phyloP scores from a whole-genome alignment of 805 yeast species.

The Nakazawaea anatomiae region DNA sequence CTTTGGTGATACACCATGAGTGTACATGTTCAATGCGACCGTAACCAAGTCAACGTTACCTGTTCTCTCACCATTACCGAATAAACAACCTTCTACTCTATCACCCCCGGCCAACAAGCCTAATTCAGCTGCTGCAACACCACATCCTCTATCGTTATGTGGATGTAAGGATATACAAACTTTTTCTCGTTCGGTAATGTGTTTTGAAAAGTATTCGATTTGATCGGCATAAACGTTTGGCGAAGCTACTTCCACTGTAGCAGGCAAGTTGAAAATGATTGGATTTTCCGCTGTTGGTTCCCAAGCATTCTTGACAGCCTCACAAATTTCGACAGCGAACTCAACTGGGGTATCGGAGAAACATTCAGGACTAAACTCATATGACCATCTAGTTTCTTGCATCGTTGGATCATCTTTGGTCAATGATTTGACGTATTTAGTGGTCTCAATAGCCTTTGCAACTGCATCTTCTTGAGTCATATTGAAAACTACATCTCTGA shows the following conservation, averaged over 20 bases:
- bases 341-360: constrained; percentile 72
- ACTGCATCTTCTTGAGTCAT: constrained; percentile 67
- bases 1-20: constrained; percentile 69
- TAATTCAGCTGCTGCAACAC: constrained; percentile 77
- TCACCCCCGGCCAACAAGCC: constrained; percentile 82
- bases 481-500: constrained; percentile 70
- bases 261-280: constrained; percentile 73
- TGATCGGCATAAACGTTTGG: constrained; percentile 80
- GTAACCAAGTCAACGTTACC: constrained; percentile 79
- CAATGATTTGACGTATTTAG: constrained; percentile 58
- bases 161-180: constrained; percentile 66
- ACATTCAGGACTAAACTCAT: constrained; percentile 75
- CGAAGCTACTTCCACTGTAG: constrained; percentile 72
- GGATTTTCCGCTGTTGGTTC: constrained; percentile 72
- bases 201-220: constrained; percentile 64
- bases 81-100: constrained; percentile 78
- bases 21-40: constrained; percentile 71
- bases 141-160: constrained; percentile 80
- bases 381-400: constrained; percentile 61
- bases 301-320: constrained; percentile 76
- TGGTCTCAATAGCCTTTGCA: constrained; percentile 63
- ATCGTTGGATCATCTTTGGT: constrained; percentile 70
- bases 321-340: constrained; percentile 70
- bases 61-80: constrained; percentile 82
- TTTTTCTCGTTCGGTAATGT: constrained; percentile 67